Conservation (phyloP, 176 grass and related monocot species). For the Musa beccarii region DNA sequence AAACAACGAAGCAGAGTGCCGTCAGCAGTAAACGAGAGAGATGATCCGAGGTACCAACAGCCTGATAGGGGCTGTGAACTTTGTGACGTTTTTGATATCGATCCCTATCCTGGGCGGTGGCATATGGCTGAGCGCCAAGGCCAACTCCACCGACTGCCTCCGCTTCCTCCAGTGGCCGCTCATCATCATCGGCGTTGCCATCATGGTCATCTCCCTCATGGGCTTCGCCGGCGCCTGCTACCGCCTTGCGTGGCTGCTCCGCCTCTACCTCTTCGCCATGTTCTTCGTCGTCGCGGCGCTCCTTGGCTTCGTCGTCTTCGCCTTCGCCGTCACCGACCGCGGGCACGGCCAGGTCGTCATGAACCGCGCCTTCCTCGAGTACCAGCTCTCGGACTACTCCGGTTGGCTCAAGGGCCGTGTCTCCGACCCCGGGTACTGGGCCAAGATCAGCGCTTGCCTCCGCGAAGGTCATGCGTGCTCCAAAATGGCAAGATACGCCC, state of each 20-base stretch:
- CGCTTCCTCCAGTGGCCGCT: conserved; percentile 89
- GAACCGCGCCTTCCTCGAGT: conserved; percentile 19
- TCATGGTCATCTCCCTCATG: conserved; percentile 68
- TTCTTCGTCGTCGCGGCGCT: conserved; percentile 80
- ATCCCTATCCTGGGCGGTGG: conserved; percentile 62
- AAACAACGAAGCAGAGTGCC: too few relatives aligned
- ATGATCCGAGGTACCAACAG: conserved; percentile 52
- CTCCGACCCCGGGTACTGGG: conserved; percentile 51
- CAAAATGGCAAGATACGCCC: conserved; percentile 21
- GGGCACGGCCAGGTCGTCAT: conserved; percentile 69
- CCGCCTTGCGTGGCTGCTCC: conserved; percentile 70
- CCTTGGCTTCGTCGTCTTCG: neutral
- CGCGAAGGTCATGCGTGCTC: conserved; percentile 44
- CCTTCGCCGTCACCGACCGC: conserved; percentile 21
- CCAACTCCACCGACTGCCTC: conserved; percentile 74
- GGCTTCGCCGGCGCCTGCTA: conserved; percentile 89
- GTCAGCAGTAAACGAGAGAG: neutral
- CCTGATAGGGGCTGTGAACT: conserved; percentile 60
- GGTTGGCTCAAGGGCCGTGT: conserved; percentile 21
- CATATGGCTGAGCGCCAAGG: conserved; percentile 61
- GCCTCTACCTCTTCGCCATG: conserved; percentile 88
- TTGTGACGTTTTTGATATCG: conserved; percentile 22
- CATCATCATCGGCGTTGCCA: conserved; percentile 52
- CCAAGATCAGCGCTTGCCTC: conserved; percentile 50
- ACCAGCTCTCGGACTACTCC: too few relatives aligned